Percentiles rank a stretch among this genome's conserved stretches.
These are phyloP conservation scores for Claviceps lovelessii DNA, from an alignment of 2,329 filamentous ascomycete species.

Conservation along the genomic window DNA sequence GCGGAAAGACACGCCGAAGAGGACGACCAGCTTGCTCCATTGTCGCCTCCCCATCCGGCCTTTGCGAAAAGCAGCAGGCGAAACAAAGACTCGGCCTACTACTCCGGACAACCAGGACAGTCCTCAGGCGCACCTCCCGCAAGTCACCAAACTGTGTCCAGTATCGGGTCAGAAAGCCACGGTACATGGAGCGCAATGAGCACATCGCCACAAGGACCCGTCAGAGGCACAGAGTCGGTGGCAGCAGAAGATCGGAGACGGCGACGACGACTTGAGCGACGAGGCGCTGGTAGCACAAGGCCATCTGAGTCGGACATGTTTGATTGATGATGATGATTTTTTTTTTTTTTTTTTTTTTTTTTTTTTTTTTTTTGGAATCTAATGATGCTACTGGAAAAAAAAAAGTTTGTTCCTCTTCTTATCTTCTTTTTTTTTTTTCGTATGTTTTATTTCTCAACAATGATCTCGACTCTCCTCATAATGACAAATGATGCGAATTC, in stretches of 20 bases:
- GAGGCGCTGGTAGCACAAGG: slow-evolving; percentile 26
- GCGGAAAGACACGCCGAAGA: slow-evolving; percentile 31
- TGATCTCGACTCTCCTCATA: not conserved
- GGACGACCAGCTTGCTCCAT: slow-evolving; percentile 24
- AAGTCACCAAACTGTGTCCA: slow-evolving; percentile 30
- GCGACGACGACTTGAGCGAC: slow-evolving; percentile 39
- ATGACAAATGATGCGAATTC: not conserved
- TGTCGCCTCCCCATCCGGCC: slow-evolving; percentile 42
- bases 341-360: not conserved
- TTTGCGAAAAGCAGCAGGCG: slow-evolving; percentile 36
- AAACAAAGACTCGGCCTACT: slow-evolving; percentile 47
- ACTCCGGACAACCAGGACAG: slow-evolving; percentile 35
- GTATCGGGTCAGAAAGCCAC: slow-evolving; percentile 34
- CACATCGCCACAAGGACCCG: slow-evolving; percentile 28
- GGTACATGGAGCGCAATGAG: slow-evolving; percentile 41
- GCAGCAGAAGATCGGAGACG: slow-evolving; percentile 38
- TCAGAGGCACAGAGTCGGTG: slow-evolving; percentile 18
- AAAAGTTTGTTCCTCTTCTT: not conserved
- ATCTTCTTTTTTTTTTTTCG: not conserved
- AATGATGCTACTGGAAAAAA: not conserved
- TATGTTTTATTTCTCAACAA: not conserved
- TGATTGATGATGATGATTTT: slow-evolving; percentile 12
- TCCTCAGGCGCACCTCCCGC: slow-evolving; percentile 28
- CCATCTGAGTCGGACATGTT: slow-evolving; percentile 24
- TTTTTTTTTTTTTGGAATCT: not conserved